Evolutionary conservation across 2,329 filamentous ascomycete species (phyloP), one percentile per base, ranked within the genome.

Genomic region (Thielaviopsis musarum): DNA sequence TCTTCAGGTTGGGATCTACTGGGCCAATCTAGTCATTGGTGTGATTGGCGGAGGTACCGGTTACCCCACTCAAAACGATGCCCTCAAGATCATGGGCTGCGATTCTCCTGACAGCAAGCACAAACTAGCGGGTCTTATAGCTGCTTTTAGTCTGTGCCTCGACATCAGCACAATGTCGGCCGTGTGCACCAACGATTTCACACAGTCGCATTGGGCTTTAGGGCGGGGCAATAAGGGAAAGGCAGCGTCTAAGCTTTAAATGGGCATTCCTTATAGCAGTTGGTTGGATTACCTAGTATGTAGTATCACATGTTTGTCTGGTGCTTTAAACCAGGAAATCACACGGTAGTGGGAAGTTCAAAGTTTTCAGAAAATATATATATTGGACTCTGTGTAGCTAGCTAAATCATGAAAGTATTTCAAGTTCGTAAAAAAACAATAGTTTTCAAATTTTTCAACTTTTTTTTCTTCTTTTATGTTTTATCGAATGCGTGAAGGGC

Each of bases 11-110:
- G 26, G 51, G 10, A 28, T 48, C 1, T 59, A 59, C 28, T 59
- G 21, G 30, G 17, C 58, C 15, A 38, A 21, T 17, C 21, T 59
- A 15, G 24, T 49, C 1, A 34, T 59, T 15, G 58, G 52, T 9
- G 48, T 52, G 22, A 28, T 59, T n/a, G 58, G 58, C 10, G 58
- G 58, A 10, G 58, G 34, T 30, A 52, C 48, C 2, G 21, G 15
- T 1, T 54, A 49, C 5, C 26, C 51, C n/a, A 54, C 51, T 9
- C 53, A 55, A 24, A 38, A 28, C 13, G 58, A 59, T 12, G 53
- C 22, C 2, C 53, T 59, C 19, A 55, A 52, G 41, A 56, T 59
- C 54, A 52, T 59, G 58, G 58, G 58, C 5, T 59, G 53, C 55
- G 58, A 59, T 19, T 22, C 21, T 10, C 38, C 38, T 15, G 41